Base-by-base conservation (phyloP, 225 moss, liverwort and hornwort species). In the Asterella californica region DNA sequence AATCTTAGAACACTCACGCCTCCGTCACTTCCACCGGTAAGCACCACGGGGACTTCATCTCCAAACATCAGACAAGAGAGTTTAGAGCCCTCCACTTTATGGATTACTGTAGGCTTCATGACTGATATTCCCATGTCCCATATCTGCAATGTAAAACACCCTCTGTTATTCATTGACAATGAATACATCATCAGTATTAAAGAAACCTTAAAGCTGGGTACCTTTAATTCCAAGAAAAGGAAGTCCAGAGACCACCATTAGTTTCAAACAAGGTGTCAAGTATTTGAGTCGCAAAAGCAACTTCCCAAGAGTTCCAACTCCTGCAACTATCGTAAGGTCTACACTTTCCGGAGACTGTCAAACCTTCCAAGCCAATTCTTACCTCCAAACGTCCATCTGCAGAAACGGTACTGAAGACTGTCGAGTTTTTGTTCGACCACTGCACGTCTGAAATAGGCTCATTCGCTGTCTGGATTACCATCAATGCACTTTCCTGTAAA, bases 71-170 rank as follows among this genome's bases (percentile, higher is more conserved):
- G 82, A 84, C 97, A 99, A 8, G 93, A 91, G 21, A 94, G 84
- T 74, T 86, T 81, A 78, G 91, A 90, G 32, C 90, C 88, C 64
- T 94, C 90, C 73, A 92, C 89, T 74, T 89, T 85, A 76, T 99
- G 86, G 55, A 86, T 94, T 48, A 93, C 81, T 33, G 93, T 90
- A 21, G 92, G 97, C 81, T 99, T 94, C 86, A 99, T 91, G 17
- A 92, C 93, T 34, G 93, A 94, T 78, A 92, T 90, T 64, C 91
- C 89, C 88, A 97, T 83, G 74, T 97, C 94, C 97, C 97, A 97
- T 61, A 97, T 81, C 94, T 90, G 54, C 48, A 68, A 10, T 67
- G 38, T 19, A 46, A 78, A 52, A 46, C 38, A 22, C n/a, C 25
- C 45, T 57, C 24, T 77, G 17, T 75, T 8, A 49, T 48, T 72